A percentile compares a stretch with the other conserved stretches of the same genome.
Evolutionary conservation across 2,329 filamentous ascomycete genomes (phyloP).

Genomic region (Gliomastix tumulicola): DNA sequence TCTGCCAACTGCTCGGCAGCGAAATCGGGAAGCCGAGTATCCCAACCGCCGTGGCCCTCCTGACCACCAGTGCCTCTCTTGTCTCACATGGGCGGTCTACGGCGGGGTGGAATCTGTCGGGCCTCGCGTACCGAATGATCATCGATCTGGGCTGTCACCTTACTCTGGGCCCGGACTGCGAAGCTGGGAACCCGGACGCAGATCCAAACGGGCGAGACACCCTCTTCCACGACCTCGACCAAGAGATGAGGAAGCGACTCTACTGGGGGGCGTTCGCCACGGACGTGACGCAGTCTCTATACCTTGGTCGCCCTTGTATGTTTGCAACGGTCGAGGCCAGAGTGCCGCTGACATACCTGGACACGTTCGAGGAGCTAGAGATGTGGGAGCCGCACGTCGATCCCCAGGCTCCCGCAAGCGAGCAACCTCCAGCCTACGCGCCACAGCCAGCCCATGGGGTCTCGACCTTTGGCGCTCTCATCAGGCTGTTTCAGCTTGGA

Average conservation of each 20-base stretch:
- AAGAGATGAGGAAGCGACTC: slow-evolving; percentile 23
- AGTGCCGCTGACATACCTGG: slow-evolving; percentile 19
- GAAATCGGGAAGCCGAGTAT: slow-evolving; percentile 24
- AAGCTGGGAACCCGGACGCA: too few species aligned
- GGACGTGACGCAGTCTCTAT: slow-evolving; percentile 22
- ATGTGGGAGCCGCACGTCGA: slow-evolving; percentile 24
- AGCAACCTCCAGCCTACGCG: background rate
- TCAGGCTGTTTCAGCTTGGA: slow-evolving; percentile 15
- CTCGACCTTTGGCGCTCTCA: slow-evolving; percentile 16
- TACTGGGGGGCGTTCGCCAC: slow-evolving; percentile 25
- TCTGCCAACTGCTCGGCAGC: slow-evolving; percentile 23
- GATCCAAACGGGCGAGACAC: too few species aligned
- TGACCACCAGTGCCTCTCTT: slow-evolving; percentile 22
- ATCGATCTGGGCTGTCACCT: slow-evolving; percentile 28
- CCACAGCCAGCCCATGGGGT: slow-evolving; percentile 12
- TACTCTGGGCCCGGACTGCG: slow-evolving; percentile 16
- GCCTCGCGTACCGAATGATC: slow-evolving; percentile 29
- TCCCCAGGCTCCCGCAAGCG: slow-evolving; percentile 14
- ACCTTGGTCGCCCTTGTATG: slow-evolving; percentile 21
- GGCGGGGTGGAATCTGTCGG: slow-evolving; percentile 25
- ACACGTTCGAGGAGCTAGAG: slow-evolving; percentile 24
- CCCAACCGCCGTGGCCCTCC: slow-evolving; percentile 24
- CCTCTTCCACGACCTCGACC: slow-evolving; percentile 17
- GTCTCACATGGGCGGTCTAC: slow-evolving; percentile 22
- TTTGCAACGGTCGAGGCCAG: slow-evolving; percentile 22